Evolutionary conservation across 2,329 filamentous ascomycete species (phyloP), one percentile per base, ranked within the genome.

Genomic region (Trichoderma atroviride): DNA sequence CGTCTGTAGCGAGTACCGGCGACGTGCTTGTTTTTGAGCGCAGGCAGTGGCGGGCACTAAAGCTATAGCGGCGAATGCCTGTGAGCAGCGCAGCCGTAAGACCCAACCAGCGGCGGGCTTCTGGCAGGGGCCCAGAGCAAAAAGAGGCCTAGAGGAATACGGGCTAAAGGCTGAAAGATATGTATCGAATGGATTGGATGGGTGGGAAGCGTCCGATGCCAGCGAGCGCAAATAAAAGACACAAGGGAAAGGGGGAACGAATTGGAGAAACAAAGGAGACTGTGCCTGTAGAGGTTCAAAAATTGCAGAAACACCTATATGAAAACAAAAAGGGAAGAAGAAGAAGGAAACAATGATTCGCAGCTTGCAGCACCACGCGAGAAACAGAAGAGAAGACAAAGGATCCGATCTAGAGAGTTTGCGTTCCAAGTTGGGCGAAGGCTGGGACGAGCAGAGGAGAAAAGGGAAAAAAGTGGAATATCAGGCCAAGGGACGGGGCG

Each of bases 61-160:
- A 57, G 50, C 52, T 33, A 52, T 24, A 56, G 61, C 35, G 31
- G 52, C 52, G 50, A 65, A 52, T 43, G 47, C 47, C 22, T 50
- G 47, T 22, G 10, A 24, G 14, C 47, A 53, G 61, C 61, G 40
- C 61, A 55, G 61, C 61, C 52, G 55, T 55, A 31, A 57, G 19
- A 50, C 56, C 55, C 64, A 67, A 60, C 40, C 35, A 27, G 56
- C 55, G 43, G 40, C 50, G 35, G 64, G 55, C 22, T 67, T 60
- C 64, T 56, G 40, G 64, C 65, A 68, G 56, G 57, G 57, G 57
- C 40, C 43, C 43, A 61, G 57, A 55, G 40, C 24, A 55, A 24
- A 43, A 59, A 22, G 40, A 43, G 40, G 40, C 40, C 40, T 43
- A 43, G 40, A 43, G 16, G 40, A 43, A 59, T 22, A 35, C n/a